These are phyloP conservation scores for Aspergillus fumigatus DNA, from an alignment of 2,329 filamentous ascomycete genomes.

Conservation along the genomic window DNA sequence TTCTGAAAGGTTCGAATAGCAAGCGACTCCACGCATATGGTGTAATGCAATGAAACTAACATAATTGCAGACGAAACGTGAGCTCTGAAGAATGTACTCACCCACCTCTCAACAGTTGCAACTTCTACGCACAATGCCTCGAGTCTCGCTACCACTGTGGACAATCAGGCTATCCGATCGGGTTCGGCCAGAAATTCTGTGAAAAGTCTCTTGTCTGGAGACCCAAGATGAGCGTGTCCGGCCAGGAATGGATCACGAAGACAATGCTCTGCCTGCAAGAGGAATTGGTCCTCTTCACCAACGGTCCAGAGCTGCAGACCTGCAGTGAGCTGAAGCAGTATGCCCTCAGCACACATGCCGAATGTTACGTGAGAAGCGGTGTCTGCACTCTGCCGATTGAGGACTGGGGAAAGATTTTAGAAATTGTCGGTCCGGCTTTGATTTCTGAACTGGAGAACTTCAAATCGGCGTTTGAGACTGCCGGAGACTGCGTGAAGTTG, in stretches of 20 bases:
- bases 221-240: constrained; percentile 12
- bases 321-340: constrained; percentile 15
- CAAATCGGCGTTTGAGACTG: background rate
- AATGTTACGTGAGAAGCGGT: constrained; percentile 20
- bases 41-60: background rate
- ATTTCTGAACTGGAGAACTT: background rate
- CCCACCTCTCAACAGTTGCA: constrained; percentile 20
- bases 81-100: background rate
- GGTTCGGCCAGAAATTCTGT: constrained; percentile 26
- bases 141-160: constrained; percentile 18
- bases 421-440: constrained; percentile 7
- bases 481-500: background rate
- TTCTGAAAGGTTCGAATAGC: background rate
- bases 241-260: constrained; percentile 22
- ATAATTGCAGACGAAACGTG: background rate
- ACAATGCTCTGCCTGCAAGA: constrained; percentile 27
- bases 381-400: constrained; percentile 15
- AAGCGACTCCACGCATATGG: no score
- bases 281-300: constrained; percentile 18
- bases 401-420: constrained; percentile 20
- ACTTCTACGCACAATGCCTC: constrained; percentile 23
- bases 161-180: constrained; percentile 27
- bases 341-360: constrained; percentile 19
- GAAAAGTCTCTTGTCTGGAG: constrained; percentile 14
- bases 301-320: constrained; percentile 6